phyloP scores from a whole-genome alignment of 768 basidiomycete species.

The Scleroderma citrinum region DNA sequence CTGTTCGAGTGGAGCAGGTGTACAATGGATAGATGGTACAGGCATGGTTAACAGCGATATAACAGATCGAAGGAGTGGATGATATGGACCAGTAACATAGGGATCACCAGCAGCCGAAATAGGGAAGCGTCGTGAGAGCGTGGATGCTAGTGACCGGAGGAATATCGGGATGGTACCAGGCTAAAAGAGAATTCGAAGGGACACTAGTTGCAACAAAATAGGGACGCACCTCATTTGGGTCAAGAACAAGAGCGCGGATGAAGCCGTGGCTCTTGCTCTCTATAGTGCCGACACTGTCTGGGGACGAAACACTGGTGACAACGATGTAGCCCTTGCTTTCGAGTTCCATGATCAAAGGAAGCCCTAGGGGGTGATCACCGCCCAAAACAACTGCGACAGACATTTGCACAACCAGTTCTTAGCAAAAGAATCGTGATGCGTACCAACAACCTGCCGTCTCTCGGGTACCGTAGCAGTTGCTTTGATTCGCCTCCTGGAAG shows the following conservation, averaged over 20 bases:
- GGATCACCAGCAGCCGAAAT: conserved; percentile 77
- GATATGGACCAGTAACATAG: conserved; percentile 55
- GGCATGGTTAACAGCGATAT: conserved; percentile 68
- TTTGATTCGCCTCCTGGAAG: conserved; percentile 19
- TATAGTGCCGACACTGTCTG: conserved; percentile 57
- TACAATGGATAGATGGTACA: conserved; percentile 27
- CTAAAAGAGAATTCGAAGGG: conserved; percentile 32
- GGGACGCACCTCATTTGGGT: conserved; percentile 62
- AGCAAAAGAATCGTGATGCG: conserved; percentile 9
- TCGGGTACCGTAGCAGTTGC: conserved; percentile 28
- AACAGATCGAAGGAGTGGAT: conserved; percentile 71
- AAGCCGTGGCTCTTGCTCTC: conserved; percentile 68
- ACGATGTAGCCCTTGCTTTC: conserved; percentile 81
- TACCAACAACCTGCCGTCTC: conserved; percentile 42
- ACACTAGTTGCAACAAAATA: not conserved
- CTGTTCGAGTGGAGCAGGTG: conserved; percentile 63
- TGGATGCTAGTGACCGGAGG: conserved; percentile 73
- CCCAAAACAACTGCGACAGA: conserved; percentile 63
- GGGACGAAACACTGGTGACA: conserved; percentile 68
- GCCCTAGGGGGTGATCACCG: conserved; percentile 66
- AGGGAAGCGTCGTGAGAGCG: conserved; percentile 79
- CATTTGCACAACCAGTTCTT: conserved; percentile 1
- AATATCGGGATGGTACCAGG: conserved; percentile 68
- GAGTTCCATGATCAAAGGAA: conserved; percentile 67
- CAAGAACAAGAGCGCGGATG: conserved; percentile 74